Conservation (phyloP, 352 stramenopile species). For the Phytopythium oedochilum region DNA sequence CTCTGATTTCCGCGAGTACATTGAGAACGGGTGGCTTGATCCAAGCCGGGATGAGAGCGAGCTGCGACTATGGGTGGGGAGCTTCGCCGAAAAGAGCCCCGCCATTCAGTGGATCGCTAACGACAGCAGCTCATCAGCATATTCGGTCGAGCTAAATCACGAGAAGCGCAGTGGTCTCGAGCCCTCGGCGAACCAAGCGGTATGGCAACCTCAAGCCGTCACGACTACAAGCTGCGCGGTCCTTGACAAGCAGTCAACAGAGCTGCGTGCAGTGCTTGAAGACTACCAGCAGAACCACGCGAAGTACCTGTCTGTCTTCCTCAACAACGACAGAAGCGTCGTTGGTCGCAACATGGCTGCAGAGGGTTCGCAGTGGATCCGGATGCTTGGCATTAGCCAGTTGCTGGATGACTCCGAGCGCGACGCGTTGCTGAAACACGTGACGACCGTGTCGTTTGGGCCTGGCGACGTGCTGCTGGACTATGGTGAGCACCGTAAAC, state of each 20-base stretch:
- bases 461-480: constrained; percentile 22
- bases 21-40: constrained; percentile 66
- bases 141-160: constrained; percentile 22
- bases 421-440: constrained; percentile 4
- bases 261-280: constrained; percentile 30
- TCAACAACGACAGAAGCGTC: constrained; percentile 33
- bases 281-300: constrained; percentile 12
- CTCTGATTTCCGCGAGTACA: constrained; percentile 34
- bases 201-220: constrained; percentile 23
- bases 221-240: constrained; percentile 29
- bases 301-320: constrained; percentile 24
- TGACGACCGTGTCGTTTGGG: constrained; percentile 13
- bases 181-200: background rate
- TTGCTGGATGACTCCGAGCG: constrained; percentile 8
- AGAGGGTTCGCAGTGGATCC: constrained; percentile 12
- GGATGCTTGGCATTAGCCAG: constrained; percentile 8
- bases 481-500: constrained; percentile 40
- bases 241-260: constrained; percentile 43
- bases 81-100: constrained; percentile 44
- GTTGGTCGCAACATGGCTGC: background rate
- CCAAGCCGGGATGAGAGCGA: constrained; percentile 22
- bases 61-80: constrained; percentile 66
- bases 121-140: constrained; percentile 6
- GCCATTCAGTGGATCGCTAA: constrained; percentile 44
- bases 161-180: constrained; percentile 7